A percentile compares a stretch with the other conserved stretches of the same genome.
phyloP scores from a whole-genome alignment of 108 stramenopile species.

The Hondaea fermentalgiana region DNA sequence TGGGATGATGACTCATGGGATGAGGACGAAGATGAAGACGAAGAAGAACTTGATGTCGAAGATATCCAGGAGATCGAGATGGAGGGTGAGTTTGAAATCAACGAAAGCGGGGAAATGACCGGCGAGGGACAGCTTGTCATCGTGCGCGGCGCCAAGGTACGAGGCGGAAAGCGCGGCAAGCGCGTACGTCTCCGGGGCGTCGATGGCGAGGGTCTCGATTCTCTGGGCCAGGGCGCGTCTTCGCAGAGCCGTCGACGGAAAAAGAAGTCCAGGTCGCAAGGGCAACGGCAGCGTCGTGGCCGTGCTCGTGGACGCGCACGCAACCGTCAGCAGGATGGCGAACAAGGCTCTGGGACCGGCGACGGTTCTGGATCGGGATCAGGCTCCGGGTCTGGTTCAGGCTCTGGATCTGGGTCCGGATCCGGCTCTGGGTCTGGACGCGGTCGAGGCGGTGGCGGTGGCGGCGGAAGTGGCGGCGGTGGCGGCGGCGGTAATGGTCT shows the following conservation, averaged over 20 bases:
- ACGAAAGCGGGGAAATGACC: background rate
- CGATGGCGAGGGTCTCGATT: background rate
- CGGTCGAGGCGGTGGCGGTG: background rate
- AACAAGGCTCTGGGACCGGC: background rate
- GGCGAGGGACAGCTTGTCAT: background rate
- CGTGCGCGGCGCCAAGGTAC: background rate
- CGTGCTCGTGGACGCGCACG: background rate
- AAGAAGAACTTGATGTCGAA: background rate
- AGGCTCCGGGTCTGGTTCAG: background rate
- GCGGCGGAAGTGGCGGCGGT: background rate
- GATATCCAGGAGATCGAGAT: background rate
- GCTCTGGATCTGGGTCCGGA: background rate
- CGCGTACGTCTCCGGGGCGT: background rate
- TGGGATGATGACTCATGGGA: background rate
- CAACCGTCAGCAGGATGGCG: background rate
- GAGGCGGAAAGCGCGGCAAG: slow-evolving; percentile 9
- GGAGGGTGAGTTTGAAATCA: background rate
- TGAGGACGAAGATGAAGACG: background rate
- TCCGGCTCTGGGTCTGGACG: background rate
- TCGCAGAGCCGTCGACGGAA: background rate
- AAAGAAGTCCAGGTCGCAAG: background rate
- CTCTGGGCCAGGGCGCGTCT: background rate
- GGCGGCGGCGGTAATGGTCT: background rate
- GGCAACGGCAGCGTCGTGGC: background rate
- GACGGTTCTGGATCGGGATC: background rate